Percentiles rank a stretch among this genome's conserved stretches.
phyloP scores from a whole-genome alignment of 2,329 filamentous ascomycete genomes.

The Ceratocystis albifundus region DNA sequence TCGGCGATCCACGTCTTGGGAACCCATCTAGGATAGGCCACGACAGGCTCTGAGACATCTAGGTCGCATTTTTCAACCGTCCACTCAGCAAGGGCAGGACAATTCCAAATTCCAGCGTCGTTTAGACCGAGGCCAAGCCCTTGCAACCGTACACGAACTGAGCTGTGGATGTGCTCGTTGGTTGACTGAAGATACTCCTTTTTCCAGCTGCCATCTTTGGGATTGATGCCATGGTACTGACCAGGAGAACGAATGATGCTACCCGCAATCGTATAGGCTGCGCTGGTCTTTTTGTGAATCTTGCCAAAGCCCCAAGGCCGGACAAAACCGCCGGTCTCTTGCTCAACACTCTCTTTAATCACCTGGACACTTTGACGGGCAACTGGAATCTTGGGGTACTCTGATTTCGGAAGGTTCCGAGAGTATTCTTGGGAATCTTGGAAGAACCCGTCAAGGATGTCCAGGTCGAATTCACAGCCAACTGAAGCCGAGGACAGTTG shows the following conservation, averaged over 20 bases:
- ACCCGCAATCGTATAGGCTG: conserved; percentile 37
- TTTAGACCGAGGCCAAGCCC: conserved; percentile 41
- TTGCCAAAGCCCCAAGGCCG: conserved; percentile 40
- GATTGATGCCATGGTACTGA: conserved; percentile 37
- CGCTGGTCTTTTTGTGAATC: conserved; percentile 33
- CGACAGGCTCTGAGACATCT: conserved; percentile 4
- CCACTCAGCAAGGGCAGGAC: conserved; percentile 38
- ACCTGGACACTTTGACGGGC: conserved; percentile 32
- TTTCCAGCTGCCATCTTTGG: conserved; percentile 31
- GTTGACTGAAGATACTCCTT: conserved; percentile 39
- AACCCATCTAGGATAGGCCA: conserved; percentile 4
- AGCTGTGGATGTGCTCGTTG: conserved; percentile 45
- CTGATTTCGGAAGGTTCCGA: conserved; percentile 33
- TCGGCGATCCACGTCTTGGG: conserved; percentile 19
- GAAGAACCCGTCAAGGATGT: conserved; percentile 29
- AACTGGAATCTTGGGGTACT: conserved; percentile 37
- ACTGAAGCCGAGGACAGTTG: conserved; percentile 37
- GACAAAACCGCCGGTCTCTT: conserved; percentile 23
- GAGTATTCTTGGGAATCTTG: conserved; percentile 28
- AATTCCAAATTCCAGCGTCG: conserved; percentile 39
- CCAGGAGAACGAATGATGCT: conserved; percentile 37
- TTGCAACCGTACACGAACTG: conserved; percentile 42
- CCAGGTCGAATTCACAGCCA: conserved; percentile 39
- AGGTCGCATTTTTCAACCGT: conserved; percentile 27
- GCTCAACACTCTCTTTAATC: neutral